Evolutionary conservation across 805 yeast genomes (phyloP), one percentile per base, ranked within the genome.

Genomic region (Deakozyma indianensis): DNA sequence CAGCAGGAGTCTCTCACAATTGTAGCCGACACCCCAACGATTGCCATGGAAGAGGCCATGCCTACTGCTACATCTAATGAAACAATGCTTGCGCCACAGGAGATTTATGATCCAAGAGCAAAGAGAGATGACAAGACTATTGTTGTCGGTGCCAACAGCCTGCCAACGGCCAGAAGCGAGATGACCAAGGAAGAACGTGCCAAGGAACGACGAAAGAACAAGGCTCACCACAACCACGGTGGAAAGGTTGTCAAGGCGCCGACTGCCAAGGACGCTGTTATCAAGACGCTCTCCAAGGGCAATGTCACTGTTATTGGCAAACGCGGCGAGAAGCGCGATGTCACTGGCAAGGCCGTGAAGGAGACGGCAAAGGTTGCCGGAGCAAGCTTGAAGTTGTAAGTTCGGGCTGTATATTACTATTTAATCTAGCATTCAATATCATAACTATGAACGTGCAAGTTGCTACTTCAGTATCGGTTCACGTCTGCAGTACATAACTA

Each of bases 1-100:
- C 77, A 83, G 32, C 80, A 83, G 60, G 82, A 84, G 54, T 66
- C 80, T 21, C 66, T 90, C 50, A 87, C 83, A 47, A 79, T 92
- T 57, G 85, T 82, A 59, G 85, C 87, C 32, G 82, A 88, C 47
- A 71, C 83, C 0, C 80, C 95, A 3, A 74, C 95, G 1, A 80
- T 92, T 43, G 58, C 80, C 1, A 84, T 90, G 95, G 98, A 90
- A 65, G 97, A 92, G 58, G 92, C 96, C 1, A 96, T 87, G 65
- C 98, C 98, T 43, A 70, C 85, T 47, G 79, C 87, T 29, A 70
- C 83, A 66, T 76, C 92, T 1, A 67, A 74, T 27, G 84, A 80
- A 21, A 68, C 80, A 14, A 75, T 83, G 43, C 70, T 92, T 55
- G 98, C 98, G 2, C 98, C 98, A 35, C 98, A 90, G 66, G 98